Conservation (phyloP, 257 asterid species). For the Rhazya stricta region DNA sequence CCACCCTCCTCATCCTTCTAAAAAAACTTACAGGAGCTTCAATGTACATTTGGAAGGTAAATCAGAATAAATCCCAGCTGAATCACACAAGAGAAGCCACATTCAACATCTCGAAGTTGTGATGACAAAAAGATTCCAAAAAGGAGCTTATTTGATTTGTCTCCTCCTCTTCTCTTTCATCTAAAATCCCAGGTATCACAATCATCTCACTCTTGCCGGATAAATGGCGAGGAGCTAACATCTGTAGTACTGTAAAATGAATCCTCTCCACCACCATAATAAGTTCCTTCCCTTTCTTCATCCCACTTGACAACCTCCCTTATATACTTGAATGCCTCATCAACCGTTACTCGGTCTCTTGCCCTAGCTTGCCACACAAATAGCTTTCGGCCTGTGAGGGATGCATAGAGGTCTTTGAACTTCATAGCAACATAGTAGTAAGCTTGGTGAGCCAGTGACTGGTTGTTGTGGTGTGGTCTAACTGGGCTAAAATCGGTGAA, state of each 20-base stretch:
- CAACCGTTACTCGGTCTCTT: constrained; percentile 63
- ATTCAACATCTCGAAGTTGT: not conserved
- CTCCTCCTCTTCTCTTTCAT: constrained; percentile 27
- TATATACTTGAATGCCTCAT: constrained; percentile 78
- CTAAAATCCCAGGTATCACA: constrained; percentile 27
- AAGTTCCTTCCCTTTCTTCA: constrained; percentile 68
- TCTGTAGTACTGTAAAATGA: constrained; percentile 93
- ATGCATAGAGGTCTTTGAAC: constrained; percentile 79
- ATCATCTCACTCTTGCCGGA: constrained; percentile 36
- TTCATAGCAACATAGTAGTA: constrained; percentile 87
- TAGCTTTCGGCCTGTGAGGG: constrained; percentile 60
- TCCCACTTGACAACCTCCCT: constrained; percentile 93
- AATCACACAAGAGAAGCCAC: constrained; percentile 11
- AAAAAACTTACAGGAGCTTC: not conserved
- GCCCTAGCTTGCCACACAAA: constrained; percentile 89
- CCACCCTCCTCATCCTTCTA: not conserved
- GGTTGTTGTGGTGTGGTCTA: constrained; percentile 57
- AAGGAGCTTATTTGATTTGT: constrained; percentile 2
- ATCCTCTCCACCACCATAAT: constrained; percentile 53
- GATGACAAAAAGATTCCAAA: not conserved
- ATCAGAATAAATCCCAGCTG: not conserved
- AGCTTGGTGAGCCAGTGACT: constrained; percentile 77
- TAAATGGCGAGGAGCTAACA: constrained; percentile 52
- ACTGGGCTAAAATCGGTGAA: constrained; percentile 74
- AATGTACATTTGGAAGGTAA: constrained; percentile 11